Evolutionary conservation across 1,284 basidiomycete species (phyloP), one percentile per base, ranked within the genome.

Genomic region (Abortiporus biennis): DNA sequence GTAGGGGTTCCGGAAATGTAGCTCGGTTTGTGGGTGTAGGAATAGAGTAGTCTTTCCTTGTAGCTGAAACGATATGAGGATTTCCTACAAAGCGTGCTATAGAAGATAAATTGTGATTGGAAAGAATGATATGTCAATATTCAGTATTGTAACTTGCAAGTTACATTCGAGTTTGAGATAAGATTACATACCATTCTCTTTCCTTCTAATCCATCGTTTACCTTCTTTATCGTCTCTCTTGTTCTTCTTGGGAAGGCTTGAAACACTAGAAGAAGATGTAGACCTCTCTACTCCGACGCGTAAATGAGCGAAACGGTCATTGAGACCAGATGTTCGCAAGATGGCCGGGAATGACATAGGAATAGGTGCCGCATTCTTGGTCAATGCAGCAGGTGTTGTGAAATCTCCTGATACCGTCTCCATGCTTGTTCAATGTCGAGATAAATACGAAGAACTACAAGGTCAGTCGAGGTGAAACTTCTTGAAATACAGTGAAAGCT

Each of bases 1-100:
- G 86, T 0, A 89, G 67, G 0, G 87, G 86, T 47, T 76, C 72
- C 2, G 86, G 86, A 54, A 89, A 90, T 0, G 86, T 89, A 9
- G 77, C 36, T 2, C 63, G 64, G 0, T 65, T 61, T 37, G 58
- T 58, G 3, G 81, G 74, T 4, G 59, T 50, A 1, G 67, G 65
- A 4, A 78, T 54, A 4, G 55, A 49, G 47, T 74, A 72, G 58
- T 90, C 86, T 41, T 54, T 59, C 61, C 60, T 72, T 11, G 72
- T 68, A 1, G 86, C 82, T 16, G 61, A 58, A 0, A 80, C 69
- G 47, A 88, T 71, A 57, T 88, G 79, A 1, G 77, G 76, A 53
- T 90, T 89, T 6, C 76, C 78, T 17, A 67, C 65, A 55, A 89
- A 88, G 16, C 65, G 72, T 48, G 80, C 85, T 89, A 50, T 5